A percentile compares a stretch with the other conserved stretches of the same genome.
Conservation (phyloP, 176 grass and related monocot genomes). For the Phoenix roebelenii region DNA sequence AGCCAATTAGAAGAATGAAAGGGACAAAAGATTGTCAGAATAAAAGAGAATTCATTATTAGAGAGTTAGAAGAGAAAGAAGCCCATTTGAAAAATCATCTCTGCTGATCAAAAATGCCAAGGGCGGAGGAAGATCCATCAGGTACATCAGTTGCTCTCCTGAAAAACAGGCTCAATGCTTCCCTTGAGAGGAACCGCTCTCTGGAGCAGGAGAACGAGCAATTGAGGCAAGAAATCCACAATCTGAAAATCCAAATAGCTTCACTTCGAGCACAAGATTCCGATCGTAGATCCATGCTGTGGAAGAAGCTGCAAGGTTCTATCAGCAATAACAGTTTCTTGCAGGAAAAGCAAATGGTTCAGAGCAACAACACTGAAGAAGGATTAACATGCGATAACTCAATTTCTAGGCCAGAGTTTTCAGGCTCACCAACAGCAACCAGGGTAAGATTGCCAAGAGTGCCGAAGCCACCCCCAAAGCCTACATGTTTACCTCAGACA, state of each 20-base stretch:
- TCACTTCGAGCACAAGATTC: slow-evolving; percentile 50
- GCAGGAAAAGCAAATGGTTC: slow-evolving; percentile 55
- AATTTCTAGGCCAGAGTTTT: slow-evolving; percentile 32
- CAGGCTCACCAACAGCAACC: slow-evolving; percentile 9
- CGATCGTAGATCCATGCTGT: slow-evolving; percentile 36
- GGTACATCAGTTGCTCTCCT: slow-evolving; percentile 28
- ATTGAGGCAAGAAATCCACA: slow-evolving; percentile 57
- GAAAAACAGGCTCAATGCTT: slow-evolving; percentile 58
- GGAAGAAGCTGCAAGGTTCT: slow-evolving; percentile 59
- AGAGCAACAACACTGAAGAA: slow-evolving; percentile 31
- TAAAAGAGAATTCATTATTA: too few species aligned
- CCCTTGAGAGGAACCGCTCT: slow-evolving; percentile 53
- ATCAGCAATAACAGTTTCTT: slow-evolving; percentile 21
- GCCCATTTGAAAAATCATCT: slow-evolving; percentile 18
- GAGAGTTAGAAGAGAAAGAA: slow-evolving; percentile 21
- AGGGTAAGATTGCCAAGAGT: slow-evolving; percentile 54
- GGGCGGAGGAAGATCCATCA: slow-evolving; percentile 48
- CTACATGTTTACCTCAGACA: slow-evolving; percentile 1
- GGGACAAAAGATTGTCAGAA: slow-evolving; percentile 12
- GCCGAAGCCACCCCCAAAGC: slow-evolving; percentile 69
- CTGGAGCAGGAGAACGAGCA: slow-evolving; percentile 85
- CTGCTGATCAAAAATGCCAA: slow-evolving; percentile 37
- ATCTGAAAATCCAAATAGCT: slow-evolving; percentile 49
- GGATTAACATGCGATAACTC: slow-evolving; percentile 24
- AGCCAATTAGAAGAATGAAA: slow-evolving; percentile 27